Base-by-base conservation (phyloP, 108 stramenopile species). In the Cylindrotheca closterium region DNA sequence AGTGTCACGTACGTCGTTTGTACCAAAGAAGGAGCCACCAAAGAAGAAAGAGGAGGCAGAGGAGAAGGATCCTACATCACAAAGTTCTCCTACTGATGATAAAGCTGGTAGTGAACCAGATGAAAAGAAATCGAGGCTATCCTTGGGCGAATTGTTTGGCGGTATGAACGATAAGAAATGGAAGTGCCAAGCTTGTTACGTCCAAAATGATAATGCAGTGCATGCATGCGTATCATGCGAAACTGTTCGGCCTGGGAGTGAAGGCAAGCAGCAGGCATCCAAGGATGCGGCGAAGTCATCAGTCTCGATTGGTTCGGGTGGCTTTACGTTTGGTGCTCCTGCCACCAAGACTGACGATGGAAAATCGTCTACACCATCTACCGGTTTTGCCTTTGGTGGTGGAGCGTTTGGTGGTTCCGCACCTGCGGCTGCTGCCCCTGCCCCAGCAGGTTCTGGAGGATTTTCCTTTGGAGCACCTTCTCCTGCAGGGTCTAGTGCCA, bases 71-170 rank as follows among this genome's bases (percentile, higher is more conserved):
- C 47, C 3, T 18, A 49, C 12, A 8, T 12, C 15, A 12, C 12
- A 45, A 15, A 45, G 12, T 45, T 45, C 42, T 12, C 15, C 15
- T 8, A 8, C 12, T 12, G 42, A 8, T 15, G 42, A 45, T 12
- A 15, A 15, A 8, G 42, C 42, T 45, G 42, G 42, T 45, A 45
- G 42, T 45, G 42, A 52, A 12, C 26, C 50, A 15, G 18, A 21
- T 21, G 19, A 52, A 52, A 24, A 18, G 21, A 1, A 18, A 30
- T 19, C n/a, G 5, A 30, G 2, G 53, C 27, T 4, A 4, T 1
- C 58, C 51, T 2, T 73, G 72, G 72, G 72, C 64, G 26, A 21
- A 73, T 53, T 0, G 51, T 7, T 71, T 71, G 34, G 34, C 58
- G 15, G 22, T 60, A 15, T 37, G 18, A 48, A 53, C n/a, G n/a